These are phyloP conservation scores for Kingdonia uniflora DNA, from an alignment of 164 flowering plant species.

Conservation along the genomic window DNA sequence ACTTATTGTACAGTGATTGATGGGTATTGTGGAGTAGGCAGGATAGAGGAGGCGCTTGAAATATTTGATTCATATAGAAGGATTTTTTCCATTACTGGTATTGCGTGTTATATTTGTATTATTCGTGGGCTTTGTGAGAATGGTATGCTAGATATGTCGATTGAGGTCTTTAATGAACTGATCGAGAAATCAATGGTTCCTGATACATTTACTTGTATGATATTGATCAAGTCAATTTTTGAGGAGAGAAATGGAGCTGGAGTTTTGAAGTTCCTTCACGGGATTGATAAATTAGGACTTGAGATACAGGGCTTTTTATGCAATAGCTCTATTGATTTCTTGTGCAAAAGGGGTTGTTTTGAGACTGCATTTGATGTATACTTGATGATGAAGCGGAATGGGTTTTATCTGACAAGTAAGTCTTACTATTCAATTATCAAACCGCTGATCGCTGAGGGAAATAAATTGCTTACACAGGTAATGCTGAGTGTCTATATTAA, in stretches of 20 bases:
- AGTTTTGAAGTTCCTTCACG: conserved; percentile 29
- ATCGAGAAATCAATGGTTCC: conserved; percentile 28
- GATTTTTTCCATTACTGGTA: conserved; percentile 19
- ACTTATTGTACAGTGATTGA: conserved; percentile 64
- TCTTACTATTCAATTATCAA: conserved; percentile 36
- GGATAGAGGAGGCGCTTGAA: conserved; percentile 58
- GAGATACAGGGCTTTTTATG: conserved; percentile 21
- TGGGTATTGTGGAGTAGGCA: conserved; percentile 54
- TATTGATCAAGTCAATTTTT: conserved; percentile 29
- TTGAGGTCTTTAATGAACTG: conserved; percentile 48
- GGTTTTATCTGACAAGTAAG: conserved; percentile 20
- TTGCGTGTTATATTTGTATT: conserved; percentile 40
- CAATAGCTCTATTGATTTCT: conserved; percentile 35
- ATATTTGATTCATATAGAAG: conserved; percentile 52
- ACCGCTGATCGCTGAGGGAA: conserved; percentile 26
- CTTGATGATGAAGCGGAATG: conserved; percentile 31
- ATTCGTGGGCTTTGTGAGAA: conserved; percentile 47
- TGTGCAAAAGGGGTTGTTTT: conserved; percentile 36
- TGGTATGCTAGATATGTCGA: conserved; percentile 51
- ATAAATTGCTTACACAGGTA: conserved; percentile 18
- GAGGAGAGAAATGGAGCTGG: conserved; percentile 31
- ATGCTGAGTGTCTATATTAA: conserved; percentile 37
- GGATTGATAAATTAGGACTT: conserved; percentile 23
- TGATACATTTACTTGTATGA: conserved; percentile 23
- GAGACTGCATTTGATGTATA: conserved; percentile 34